A percentile compares a stretch with the other conserved stretches of the same genome.
Conservation (phyloP, 2,329 filamentous ascomycete genomes). For the Bipolaris zeicola region DNA sequence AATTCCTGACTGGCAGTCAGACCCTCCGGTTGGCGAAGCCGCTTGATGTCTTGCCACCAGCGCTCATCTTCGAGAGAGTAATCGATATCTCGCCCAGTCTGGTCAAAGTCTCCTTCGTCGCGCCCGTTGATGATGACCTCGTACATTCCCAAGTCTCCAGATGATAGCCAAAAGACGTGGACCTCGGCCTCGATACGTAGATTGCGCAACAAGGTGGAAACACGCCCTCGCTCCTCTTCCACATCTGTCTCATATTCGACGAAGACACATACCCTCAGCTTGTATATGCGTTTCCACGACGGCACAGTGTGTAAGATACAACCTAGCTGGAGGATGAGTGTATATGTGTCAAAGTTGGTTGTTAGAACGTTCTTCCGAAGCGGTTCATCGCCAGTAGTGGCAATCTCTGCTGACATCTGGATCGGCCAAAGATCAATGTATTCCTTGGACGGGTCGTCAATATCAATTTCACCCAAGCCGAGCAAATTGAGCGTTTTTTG, state of each 20-base stretch:
- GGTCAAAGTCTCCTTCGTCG: slow-evolving; percentile 55
- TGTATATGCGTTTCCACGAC: slow-evolving; percentile 76
- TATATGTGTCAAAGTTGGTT: slow-evolving; percentile 90
- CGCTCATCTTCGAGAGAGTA: slow-evolving; percentile 71
- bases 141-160: slow-evolving; percentile 73
- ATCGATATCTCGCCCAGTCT: slow-evolving; percentile 66
- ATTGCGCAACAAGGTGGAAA: slow-evolving; percentile 77
- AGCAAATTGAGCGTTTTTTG: slow-evolving; percentile 34
- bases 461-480: slow-evolving; percentile 43
- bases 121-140: slow-evolving; percentile 76
- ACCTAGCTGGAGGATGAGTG: slow-evolving; percentile 83
- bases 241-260: slow-evolving; percentile 88
- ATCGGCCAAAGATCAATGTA: slow-evolving; percentile 92
- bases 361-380: slow-evolving; percentile 69
- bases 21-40: slow-evolving; percentile 46
- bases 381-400: slow-evolving; percentile 55
- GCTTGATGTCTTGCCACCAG: slow-evolving; percentile 82
- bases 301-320: slow-evolving; percentile 83
- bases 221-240: slow-evolving; percentile 74
- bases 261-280: slow-evolving; percentile 79
- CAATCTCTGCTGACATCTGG: slow-evolving; percentile 87
- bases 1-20: slow-evolving; percentile 52
- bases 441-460: slow-evolving; percentile 68
- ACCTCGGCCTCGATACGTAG: slow-evolving; percentile 79
- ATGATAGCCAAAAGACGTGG: slow-evolving; percentile 80